Conservation (phyloP, 768 basidiomycete species). For the Suillus tomentosus region DNA sequence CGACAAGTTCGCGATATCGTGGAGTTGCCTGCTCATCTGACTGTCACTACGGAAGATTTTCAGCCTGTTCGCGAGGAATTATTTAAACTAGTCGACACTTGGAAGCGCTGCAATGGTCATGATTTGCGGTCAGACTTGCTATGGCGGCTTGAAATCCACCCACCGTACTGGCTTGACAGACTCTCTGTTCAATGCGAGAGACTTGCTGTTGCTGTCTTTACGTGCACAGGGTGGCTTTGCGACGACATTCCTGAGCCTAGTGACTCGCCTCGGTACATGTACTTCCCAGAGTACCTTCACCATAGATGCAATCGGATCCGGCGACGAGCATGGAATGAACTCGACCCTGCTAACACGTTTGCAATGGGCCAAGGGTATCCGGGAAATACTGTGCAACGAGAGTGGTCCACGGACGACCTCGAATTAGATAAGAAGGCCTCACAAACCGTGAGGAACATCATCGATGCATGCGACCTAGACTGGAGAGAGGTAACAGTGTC, state of each 20-base stretch:
- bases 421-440: slow-evolving; percentile 16
- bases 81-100: not conserved
- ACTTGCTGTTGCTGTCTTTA: slow-evolving; percentile 21
- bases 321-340: not conserved
- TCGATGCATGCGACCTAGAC: slow-evolving; percentile 14
- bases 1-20: not conserved
- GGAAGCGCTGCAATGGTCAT: not conserved
- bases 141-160: not conserved
- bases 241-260: not conserved
- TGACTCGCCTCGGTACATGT: slow-evolving; percentile 24
- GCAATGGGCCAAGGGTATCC: slow-evolving; percentile 8
- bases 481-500: not conserved
- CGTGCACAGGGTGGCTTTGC: not conserved
- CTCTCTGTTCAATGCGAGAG: not conserved
- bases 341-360: not conserved
- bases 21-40: slow-evolving; percentile 2
- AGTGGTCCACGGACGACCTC: slow-evolving; percentile 9
- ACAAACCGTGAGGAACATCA: slow-evolving; percentile 10
- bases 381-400: slow-evolving; percentile 2
- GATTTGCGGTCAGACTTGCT: slow-evolving; percentile 16
- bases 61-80: not conserved
- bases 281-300: slow-evolving; percentile 10
- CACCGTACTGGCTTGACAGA: slow-evolving; percentile 13
- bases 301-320: slow-evolving; percentile 13
- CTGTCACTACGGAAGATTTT: slow-evolving; percentile 5